Evolutionary conservation across 2,329 filamentous ascomycete genomes (phyloP).

Genomic region (Plenodomus lindquistii): DNA sequence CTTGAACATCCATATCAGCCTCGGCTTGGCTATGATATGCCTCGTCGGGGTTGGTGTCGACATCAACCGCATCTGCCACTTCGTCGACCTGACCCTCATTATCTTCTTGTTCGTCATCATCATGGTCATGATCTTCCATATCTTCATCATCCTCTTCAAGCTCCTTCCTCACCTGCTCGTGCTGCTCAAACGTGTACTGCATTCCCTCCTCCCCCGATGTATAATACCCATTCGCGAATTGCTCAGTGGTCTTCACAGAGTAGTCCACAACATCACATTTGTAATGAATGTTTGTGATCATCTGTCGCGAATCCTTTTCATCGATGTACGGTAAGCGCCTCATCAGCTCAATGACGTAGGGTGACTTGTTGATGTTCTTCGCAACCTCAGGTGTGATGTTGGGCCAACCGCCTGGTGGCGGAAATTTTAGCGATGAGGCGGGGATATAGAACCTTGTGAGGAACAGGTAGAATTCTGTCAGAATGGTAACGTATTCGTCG

Average conservation of each 20-base stretch:
- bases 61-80: too few relatives aligned
- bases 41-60: too few relatives aligned
- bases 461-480: conserved; percentile 13
- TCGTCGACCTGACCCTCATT: too few relatives aligned
- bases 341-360: conserved; percentile 10
- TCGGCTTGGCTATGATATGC: too few relatives aligned
- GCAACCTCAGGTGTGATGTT: conserved; percentile 8
- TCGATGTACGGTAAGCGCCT: conserved; percentile 13
- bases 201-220: too few relatives aligned
- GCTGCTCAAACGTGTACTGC: too few relatives aligned
- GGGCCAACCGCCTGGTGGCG: conserved; percentile 12
- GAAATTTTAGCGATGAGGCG: conserved; percentile 4
- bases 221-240: background rate
- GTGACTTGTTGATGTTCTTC: conserved; percentile 1
- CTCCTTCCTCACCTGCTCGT: too few relatives aligned
- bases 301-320: background rate
- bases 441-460: conserved; percentile 12
- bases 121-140: too few relatives aligned
- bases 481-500: conserved; percentile 6
- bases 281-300: conserved; percentile 9
- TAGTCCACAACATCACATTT: conserved; percentile 9
- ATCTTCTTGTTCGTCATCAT: too few relatives aligned
- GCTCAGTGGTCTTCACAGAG: background rate
- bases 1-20: too few relatives aligned
- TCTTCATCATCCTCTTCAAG: too few relatives aligned